Conservation (phyloP, 176 grass and related monocot species). For the Oryza glaberrima region DNA sequence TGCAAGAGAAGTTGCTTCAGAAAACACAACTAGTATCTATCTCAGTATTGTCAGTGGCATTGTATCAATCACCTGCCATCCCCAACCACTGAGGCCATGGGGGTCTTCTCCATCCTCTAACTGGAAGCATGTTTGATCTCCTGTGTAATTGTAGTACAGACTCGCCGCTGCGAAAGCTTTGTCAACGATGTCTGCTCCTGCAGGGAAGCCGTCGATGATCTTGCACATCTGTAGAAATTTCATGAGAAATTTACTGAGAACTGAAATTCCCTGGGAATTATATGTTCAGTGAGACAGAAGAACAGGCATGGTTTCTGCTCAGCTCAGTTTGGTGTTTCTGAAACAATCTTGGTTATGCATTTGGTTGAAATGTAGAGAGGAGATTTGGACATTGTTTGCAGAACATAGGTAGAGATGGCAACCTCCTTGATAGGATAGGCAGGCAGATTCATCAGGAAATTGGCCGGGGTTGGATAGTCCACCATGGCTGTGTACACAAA, state of each 20-base stretch:
- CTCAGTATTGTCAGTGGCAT: neutral
- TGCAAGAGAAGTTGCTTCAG: slow-evolving; percentile 33
- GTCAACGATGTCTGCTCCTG: slow-evolving; percentile 43
- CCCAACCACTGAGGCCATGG: slow-evolving; percentile 86
- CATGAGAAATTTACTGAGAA: neutral
- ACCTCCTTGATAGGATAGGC: slow-evolving; percentile 89
- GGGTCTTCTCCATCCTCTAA: slow-evolving; percentile 70
- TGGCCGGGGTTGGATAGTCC: slow-evolving; percentile 76
- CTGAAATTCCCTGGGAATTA: neutral
- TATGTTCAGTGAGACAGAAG: neutral
- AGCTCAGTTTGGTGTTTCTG: slow-evolving; percentile 3
- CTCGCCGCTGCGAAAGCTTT: slow-evolving; percentile 79
- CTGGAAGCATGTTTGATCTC: slow-evolving; percentile 65
- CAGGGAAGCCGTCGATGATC: slow-evolving; percentile 67
- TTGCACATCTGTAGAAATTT: slow-evolving; percentile 76
- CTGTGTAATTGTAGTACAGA: slow-evolving; percentile 86
- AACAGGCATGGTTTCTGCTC: neutral
- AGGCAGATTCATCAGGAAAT: slow-evolving; percentile 78
- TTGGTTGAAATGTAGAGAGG: neutral
- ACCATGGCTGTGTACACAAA: slow-evolving; percentile 81
- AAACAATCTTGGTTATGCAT: slow-evolving; percentile 4
- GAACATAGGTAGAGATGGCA: neutral
- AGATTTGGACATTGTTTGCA: neutral
- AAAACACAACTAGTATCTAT: neutral
- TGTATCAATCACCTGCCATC: slow-evolving; percentile 61